Evolutionary conservation across 768 basidiomycete species (phyloP).

Genomic region (Panellus pusillus): DNA sequence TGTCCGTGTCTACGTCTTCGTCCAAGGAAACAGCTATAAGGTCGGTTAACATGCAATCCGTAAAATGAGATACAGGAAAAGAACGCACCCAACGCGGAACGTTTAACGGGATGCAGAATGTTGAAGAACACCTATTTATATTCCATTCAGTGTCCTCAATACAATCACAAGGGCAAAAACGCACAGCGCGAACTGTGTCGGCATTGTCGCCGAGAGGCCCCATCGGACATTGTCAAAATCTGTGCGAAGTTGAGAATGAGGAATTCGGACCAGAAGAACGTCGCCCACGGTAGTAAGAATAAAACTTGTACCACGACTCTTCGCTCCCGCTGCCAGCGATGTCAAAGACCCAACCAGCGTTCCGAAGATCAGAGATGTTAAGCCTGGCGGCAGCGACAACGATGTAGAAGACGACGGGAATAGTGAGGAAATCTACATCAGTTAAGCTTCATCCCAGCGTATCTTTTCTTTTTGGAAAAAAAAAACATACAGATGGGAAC

Average conservation of each 20-base stretch:
- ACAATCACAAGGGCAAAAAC: constrained; percentile 27
- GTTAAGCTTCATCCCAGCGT: not conserved
- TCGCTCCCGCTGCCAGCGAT: constrained; percentile 37
- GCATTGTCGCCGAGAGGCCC: constrained; percentile 76
- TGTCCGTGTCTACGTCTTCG: constrained; percentile 87
- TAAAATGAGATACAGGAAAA: not conserved
- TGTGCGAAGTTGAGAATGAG: constrained; percentile 28
- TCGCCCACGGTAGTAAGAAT: constrained; percentile 66
- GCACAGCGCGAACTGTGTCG: constrained; percentile 90
- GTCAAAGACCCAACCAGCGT: constrained; percentile 85
- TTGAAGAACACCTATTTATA: constrained; percentile 77
- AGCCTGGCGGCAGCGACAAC: constrained; percentile 64
- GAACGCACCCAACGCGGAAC: constrained; percentile 78
- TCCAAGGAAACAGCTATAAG: constrained; percentile 80
- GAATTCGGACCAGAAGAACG: constrained; percentile 15
- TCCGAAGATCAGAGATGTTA: constrained; percentile 59
- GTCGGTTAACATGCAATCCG: not conserved
- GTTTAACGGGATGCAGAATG: constrained; percentile 80
- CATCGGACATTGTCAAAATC: constrained; percentile 64
- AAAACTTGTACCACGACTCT: constrained; percentile 82
- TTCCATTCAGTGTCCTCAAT: not conserved
- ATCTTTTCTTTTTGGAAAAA: not conserved
- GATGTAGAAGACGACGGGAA: constrained; percentile 84
- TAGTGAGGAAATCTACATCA: constrained; percentile 68
- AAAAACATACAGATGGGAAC: constrained; percentile 71